Percentiles rank a stretch among this genome's conserved stretches.
Evolutionary conservation across 106 monocot genomes (phyloP).

Genomic region (Platanthera guangdongensis): DNA sequence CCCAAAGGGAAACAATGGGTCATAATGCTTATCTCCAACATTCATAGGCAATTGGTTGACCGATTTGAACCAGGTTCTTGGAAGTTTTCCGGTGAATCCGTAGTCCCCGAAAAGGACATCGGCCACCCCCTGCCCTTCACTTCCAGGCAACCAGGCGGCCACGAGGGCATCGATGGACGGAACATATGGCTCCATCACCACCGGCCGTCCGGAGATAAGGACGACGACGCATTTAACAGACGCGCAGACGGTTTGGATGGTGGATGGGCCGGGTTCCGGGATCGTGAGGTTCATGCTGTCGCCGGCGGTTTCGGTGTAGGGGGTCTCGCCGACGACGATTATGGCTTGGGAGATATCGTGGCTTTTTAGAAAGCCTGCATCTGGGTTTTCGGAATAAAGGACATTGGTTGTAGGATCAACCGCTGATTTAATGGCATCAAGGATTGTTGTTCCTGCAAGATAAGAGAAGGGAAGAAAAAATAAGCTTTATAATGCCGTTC

Average conservation of each 20-base stretch:
- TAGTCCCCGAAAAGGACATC: constrained; percentile 67
- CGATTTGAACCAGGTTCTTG: constrained; percentile 65
- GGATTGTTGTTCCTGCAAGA: constrained; percentile 57
- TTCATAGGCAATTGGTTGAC: constrained; percentile 73
- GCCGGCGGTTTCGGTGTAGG: constrained; percentile 43
- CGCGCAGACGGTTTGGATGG: constrained; percentile 31
- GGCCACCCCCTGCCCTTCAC: constrained; percentile 47
- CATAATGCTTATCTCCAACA: constrained; percentile 48
- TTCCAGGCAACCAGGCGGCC: constrained; percentile 59
- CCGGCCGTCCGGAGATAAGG: constrained; percentile 47
- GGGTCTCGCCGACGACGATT: constrained; percentile 51
- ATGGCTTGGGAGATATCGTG: constrained; percentile 39
- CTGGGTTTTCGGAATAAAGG: constrained; percentile 43
- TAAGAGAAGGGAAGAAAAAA: not conserved
- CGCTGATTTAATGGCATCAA: constrained; percentile 40
- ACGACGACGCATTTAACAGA: constrained; percentile 41
- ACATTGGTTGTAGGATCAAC: constrained; percentile 50
- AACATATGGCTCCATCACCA: constrained; percentile 41
- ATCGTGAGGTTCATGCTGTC: constrained; percentile 53
- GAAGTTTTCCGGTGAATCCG: constrained; percentile 57
- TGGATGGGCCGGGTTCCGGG: constrained; percentile 29
- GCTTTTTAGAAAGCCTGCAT: constrained; percentile 14
- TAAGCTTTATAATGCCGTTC: not conserved
- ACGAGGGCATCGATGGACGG: constrained; percentile 33
- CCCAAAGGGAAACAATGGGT: constrained; percentile 60